Conservation (phyloP, 352 stramenopile genomes). For the Plasmopara muralis region DNA sequence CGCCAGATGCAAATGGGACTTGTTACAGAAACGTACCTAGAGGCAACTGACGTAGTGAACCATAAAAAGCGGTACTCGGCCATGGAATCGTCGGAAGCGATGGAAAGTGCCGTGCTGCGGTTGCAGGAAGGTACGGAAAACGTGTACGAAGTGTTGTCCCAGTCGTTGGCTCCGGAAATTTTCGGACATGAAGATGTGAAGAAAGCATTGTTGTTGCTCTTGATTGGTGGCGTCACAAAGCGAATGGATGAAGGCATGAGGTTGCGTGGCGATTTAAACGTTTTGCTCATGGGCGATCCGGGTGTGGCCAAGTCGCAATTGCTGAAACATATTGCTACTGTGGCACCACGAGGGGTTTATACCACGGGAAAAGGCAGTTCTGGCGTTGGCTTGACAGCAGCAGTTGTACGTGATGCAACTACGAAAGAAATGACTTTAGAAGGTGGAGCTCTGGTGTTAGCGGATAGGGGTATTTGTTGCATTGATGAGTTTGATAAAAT, state of each 20-base stretch:
- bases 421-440: constrained; percentile 92
- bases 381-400: constrained; percentile 97
- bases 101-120: constrained; percentile 67
- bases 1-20: constrained; percentile 95
- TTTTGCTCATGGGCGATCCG: constrained; percentile 97
- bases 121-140: constrained; percentile 62
- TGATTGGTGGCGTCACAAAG: constrained; percentile 92
- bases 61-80: constrained; percentile 98
- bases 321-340: constrained; percentile 96
- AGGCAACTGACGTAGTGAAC: constrained; percentile 92
- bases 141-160: constrained; percentile 91
- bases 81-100: constrained; percentile 78
- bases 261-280: constrained; percentile 98
- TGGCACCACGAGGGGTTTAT: constrained; percentile 97
- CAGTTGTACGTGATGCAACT: constrained; percentile 93
- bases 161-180: constrained; percentile 98
- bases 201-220: constrained; percentile 95
- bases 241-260: constrained; percentile 91
- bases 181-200: constrained; percentile 99
- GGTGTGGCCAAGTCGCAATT: constrained; percentile 99
- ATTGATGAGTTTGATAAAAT: constrained; percentile 99
- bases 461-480: constrained; percentile 97
- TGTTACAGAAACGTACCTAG: constrained; percentile 96
- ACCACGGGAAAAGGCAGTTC: constrained; percentile 99
- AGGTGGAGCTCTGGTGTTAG: constrained; percentile 96